A percentile compares a stretch with the other conserved stretches of the same genome.
Conservation (phyloP, 768 basidiomycete species). For the Suillus subaureus region DNA sequence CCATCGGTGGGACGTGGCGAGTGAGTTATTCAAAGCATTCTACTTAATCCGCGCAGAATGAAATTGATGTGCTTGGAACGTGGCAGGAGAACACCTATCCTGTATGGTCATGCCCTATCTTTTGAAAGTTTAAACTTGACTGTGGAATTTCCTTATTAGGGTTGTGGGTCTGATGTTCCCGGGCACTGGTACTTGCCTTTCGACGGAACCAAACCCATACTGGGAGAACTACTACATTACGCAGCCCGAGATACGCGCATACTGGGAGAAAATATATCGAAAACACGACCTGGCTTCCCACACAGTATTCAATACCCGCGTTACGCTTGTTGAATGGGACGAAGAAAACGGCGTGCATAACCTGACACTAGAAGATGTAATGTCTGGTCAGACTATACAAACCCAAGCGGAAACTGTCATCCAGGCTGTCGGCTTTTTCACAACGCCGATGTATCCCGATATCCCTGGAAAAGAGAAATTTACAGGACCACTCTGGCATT, state of each 20-base stretch:
- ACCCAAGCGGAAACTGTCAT: constrained; percentile 49
- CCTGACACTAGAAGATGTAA: constrained; percentile 39
- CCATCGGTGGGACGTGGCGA: constrained; percentile 60
- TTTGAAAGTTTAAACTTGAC: background rate
- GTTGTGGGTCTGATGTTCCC: constrained; percentile 59
- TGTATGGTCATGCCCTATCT: constrained; percentile 26
- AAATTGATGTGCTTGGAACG: background rate
- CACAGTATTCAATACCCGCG: constrained; percentile 45
- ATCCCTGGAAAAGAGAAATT: constrained; percentile 47
- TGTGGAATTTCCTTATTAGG: constrained; percentile 19
- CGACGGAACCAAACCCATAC: constrained; percentile 53
- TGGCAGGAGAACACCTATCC: constrained; percentile 57
- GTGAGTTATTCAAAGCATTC: constrained; percentile 41
- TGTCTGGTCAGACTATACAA: constrained; percentile 37
- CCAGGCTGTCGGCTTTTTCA: constrained; percentile 54
- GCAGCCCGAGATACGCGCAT: constrained; percentile 53
- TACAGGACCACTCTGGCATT: constrained; percentile 55
- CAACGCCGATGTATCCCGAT: constrained; percentile 47
- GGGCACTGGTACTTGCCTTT: constrained; percentile 58
- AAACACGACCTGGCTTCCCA: constrained; percentile 43
- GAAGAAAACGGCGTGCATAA: constrained; percentile 43
- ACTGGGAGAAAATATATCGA: constrained; percentile 50
- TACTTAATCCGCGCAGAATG: background rate
- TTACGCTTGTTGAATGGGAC: constrained; percentile 49
- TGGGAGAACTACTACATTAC: constrained; percentile 49